These are phyloP conservation scores for Paramecium sexaurelia DNA, from an alignment of 73 alveolate species.

Conservation along the genomic window DNA sequence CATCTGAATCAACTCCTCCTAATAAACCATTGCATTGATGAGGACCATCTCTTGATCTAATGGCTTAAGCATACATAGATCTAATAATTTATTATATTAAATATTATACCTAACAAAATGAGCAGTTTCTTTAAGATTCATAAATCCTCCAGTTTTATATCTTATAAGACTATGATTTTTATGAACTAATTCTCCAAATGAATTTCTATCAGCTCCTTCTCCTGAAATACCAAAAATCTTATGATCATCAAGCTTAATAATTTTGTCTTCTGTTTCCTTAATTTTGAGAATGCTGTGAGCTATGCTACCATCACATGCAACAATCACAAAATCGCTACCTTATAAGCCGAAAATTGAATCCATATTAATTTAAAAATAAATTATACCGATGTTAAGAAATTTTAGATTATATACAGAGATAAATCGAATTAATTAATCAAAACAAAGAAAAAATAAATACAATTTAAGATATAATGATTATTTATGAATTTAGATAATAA, in stretches of 20 bases:
- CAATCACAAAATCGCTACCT: conserved; percentile 63
- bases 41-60: conserved; percentile 90
- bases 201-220: conserved; percentile 88
- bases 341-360: conserved; percentile 66
- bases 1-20: conserved; percentile 88
- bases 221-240: conserved; percentile 92
- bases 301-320: conserved; percentile 65
- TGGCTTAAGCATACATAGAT: conserved; percentile 51
- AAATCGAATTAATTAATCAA: no score
- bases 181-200: conserved; percentile 85
- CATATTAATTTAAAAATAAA: conserved; percentile 48
- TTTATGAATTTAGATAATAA: no score
- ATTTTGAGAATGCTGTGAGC: conserved; percentile 60
- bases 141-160: conserved; percentile 83
- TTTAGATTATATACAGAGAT: neutral
- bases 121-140: conserved; percentile 89
- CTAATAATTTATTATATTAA: conserved; percentile 65
- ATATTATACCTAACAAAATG: conserved; percentile 83
- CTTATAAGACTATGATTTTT: conserved; percentile 84
- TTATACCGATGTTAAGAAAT: neutral
- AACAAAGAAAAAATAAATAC: no score
- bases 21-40: conserved; percentile 81
- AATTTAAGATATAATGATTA: no score
- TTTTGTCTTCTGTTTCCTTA: conserved; percentile 89
- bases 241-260: conserved; percentile 73